Base-by-base conservation (phyloP, 2,329 filamentous ascomycete genomes). In the Macroventuria anomochaeta region DNA sequence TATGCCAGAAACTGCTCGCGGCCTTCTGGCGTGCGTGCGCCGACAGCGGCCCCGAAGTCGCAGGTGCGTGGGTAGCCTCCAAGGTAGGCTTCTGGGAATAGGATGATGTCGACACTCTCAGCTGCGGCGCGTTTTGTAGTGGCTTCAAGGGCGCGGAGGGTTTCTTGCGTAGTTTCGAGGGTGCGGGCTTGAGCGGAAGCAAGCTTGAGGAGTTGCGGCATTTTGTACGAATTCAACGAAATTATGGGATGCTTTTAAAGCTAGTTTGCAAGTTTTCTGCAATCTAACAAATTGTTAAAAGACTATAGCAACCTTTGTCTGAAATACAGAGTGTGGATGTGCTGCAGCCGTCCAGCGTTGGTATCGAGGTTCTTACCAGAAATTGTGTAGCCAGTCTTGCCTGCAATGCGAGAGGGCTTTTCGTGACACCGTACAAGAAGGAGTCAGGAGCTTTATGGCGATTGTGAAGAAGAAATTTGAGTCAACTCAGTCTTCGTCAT, bases 21-120 rank as follows among this genome's bases (percentile, higher is more conserved):
- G 4, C 92, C 93, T 41, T 81, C 78, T 2, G 82, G 78, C 0
- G 83, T 81, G 31, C 93, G 86, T 13, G 82, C 80, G 3, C 93
- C 93, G 5, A 96, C 81, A 1, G 84, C 81, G 39, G 86, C 86
- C 4, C 92, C 92, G 67, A 96, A 96, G 43, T 80, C 79, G 58
- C 87, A 88, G 15, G 88, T 91, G 10, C 93, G 88, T 15, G 93
- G 93, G 71, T 97, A 97, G 1, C 93, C 93, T 39, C 93, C 93
- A 1, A 97, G 82, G 70, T 91, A 96, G 18, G 93, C 93, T 78
- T 97, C 93, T 0, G 93, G 93, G 57, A 97, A 93, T 46, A 97
- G 85, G 23, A 97, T 81, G 42, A 97, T 81, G 71, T 95, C 79
- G 13, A 85, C 79, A 40, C 78, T 79, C 34, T 78, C 73, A 11